Evolutionary conservation across 108 stramenopile genomes (phyloP), one percentile per base, ranked within the genome.

Genomic region (Stephanodiscus minutulus): DNA sequence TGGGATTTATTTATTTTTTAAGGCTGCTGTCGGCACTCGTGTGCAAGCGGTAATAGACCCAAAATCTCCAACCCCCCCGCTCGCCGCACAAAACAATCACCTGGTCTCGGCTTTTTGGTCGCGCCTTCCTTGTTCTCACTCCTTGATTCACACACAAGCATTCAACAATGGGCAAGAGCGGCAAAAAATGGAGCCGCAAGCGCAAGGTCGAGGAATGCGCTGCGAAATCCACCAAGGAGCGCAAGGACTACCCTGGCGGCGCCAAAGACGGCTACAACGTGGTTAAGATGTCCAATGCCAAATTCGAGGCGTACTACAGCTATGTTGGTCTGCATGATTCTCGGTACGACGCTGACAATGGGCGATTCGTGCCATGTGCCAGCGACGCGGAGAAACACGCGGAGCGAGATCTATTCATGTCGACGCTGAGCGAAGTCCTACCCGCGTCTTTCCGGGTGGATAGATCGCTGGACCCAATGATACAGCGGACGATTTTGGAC

Each of bases 371-470:
- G 27, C 47, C 73, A 13, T 93, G 90, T 48, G 21, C 28, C 22
- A 82, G 70, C 1, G 77, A 84, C 41, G 88, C 73, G 62, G 83
- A 91, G 66, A 85, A 82, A 36, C 77, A 84, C 36, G 73, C 49
- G 3, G 93, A 94, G 63, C 66, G 89, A 17, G 67, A 75, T 35
- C 59, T 62, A n/a, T 94, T 88, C 80, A 67, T 90, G 72, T 66
- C 82, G 2, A 65, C 83, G 8, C 48, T 91, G 47, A 77, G 82
- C 17, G 46, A 64, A 22, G 83, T 77, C 61, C 58, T 94, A 58
- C 93, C 89, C 3, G 89, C 89, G 18, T 88, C 89, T 3, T 94
- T 94, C 75, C 85, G 93, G 2, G 85, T 92, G 55, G 91, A 86
- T 53, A 67, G 68, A n/a, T 87, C 90, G 48, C 76, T 92, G 46